Evolutionary conservation across 2,329 filamentous ascomycete genomes (phyloP), one percentile per base, ranked within the genome.

Genomic region (Diatrype stigma): DNA sequence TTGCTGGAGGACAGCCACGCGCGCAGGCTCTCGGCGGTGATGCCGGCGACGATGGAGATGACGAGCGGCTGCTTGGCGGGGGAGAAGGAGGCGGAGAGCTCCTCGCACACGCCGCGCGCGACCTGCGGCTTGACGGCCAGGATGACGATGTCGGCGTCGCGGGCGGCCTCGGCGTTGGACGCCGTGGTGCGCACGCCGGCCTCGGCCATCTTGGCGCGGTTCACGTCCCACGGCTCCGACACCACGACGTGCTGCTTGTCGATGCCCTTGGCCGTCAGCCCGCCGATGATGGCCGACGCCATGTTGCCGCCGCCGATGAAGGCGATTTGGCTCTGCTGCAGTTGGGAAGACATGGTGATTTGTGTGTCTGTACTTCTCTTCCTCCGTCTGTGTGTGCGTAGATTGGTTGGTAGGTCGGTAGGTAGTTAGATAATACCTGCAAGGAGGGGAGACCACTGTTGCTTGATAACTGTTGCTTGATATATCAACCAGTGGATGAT

Each of bases 91-190:
- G 57, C 64, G n/a, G 66, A 72, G 14, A 78, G 69, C 62, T 78
- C 76, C 54, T 70, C 64, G 65, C 74, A 77, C 16, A 76, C 75
- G 19, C 58, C 61, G 68, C 73, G 69, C 48, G 74, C 67, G 45
- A 78, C 73, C 62, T 78, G 75, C 6, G 76, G 76, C 71, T 79
- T 79, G 53, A 79, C 75, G 51, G 76, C 73, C 35, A 79, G 65
- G 57, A 79, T 71, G 51, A 78, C 64, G 5, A 79, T 66, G 51
- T 77, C 72, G 12, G 76, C 74, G 42, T 69, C 69, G 1, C 56
- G 46, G 3, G 71, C 67, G 11, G 74, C 75, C 51, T 77, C 75
- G 56, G 64, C 61, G 62, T 77, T 78, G 57, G 71, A 72, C 2
- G 67, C 67, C 3, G 74, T 77, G 49, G 74, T 76, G 56, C 63